A percentile compares a stretch with the other conserved stretches of the same genome.
phyloP scores from a whole-genome alignment of 306 rosid species.

The Acmispon strigosus region DNA sequence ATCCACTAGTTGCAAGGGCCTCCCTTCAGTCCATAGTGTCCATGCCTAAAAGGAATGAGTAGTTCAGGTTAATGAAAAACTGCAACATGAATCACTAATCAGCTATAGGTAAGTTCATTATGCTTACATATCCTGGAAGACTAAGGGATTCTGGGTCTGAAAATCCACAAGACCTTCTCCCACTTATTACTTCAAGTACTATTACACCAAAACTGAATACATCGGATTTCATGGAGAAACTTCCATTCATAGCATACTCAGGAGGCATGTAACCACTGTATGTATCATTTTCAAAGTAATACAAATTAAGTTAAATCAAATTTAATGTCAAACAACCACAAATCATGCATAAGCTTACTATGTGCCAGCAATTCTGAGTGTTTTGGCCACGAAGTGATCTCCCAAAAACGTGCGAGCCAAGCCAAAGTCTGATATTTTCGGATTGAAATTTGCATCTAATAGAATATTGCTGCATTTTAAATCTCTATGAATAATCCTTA shows the following conservation, averaged over 20 bases:
- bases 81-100: neutral
- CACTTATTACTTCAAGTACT: slow-evolving; percentile 40
- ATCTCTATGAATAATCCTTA: slow-evolving; percentile 50
- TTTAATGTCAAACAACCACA: neutral
- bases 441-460: slow-evolving; percentile 42
- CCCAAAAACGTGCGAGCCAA: slow-evolving; percentile 38
- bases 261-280: slow-evolving; percentile 57
- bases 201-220: slow-evolving; percentile 47
- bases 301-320: neutral
- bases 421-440: slow-evolving; percentile 54
- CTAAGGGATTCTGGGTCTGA: slow-evolving; percentile 18
- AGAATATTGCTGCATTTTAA: slow-evolving; percentile 47
- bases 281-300: neutral
- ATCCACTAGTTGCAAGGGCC: slow-evolving; percentile 12
- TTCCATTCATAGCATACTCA: slow-evolving; percentile 41
- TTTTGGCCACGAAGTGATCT: slow-evolving; percentile 37
- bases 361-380: slow-evolving; percentile 49
- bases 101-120: neutral
- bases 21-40: slow-evolving; percentile 22
- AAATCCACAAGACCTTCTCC: slow-evolving; percentile 34
- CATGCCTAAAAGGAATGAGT: slow-evolving; percentile 8
- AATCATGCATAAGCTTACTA: slow-evolving; percentile 20
- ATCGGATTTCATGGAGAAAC: slow-evolving; percentile 38
- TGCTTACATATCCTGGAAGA: slow-evolving; percentile 42
- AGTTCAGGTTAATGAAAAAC: neutral